Evolutionary conservation across 257 asterid genomes (phyloP).

Genomic region (Solanum lignicaule): DNA sequence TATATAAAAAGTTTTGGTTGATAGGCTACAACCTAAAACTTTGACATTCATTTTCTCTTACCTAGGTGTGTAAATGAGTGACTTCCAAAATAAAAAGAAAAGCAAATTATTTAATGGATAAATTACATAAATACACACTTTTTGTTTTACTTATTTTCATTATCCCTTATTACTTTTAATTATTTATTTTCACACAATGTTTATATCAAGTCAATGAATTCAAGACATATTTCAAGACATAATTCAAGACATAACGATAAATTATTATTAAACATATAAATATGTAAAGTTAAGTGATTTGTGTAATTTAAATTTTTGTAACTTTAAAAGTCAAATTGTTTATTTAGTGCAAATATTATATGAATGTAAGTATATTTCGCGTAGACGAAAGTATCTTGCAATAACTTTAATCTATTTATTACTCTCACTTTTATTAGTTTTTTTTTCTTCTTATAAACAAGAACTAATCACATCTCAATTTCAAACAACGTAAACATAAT

Average conservation of each 20-base stretch:
- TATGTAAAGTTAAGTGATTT: background rate
- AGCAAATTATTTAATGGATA: background rate
- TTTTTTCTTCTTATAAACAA: background rate
- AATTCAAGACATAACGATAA: background rate
- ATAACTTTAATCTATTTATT: background rate
- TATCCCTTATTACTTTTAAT: background rate
- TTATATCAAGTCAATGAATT: background rate
- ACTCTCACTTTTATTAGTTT: background rate
- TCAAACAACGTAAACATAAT: background rate
- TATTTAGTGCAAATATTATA: background rate
- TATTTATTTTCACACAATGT: background rate
- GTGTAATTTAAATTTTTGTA: background rate
- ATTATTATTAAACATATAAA: background rate
- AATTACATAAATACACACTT: too few species aligned
- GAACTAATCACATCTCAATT: background rate
- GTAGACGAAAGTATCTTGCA: too few species aligned
- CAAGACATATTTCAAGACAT: background rate
- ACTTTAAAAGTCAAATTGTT: background rate
- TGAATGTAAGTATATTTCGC: background rate
- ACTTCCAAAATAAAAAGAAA: background rate
- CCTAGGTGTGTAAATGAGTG: background rate
- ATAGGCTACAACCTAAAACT: background rate
- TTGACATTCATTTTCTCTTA: background rate
- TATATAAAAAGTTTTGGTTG: conserved; percentile 17
- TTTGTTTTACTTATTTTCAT: too few species aligned